A percentile compares a stretch with the other conserved stretches of the same genome.
phyloP scores from a whole-genome alignment of 129 eudicot species.

The Scalesia atractyloides region DNA sequence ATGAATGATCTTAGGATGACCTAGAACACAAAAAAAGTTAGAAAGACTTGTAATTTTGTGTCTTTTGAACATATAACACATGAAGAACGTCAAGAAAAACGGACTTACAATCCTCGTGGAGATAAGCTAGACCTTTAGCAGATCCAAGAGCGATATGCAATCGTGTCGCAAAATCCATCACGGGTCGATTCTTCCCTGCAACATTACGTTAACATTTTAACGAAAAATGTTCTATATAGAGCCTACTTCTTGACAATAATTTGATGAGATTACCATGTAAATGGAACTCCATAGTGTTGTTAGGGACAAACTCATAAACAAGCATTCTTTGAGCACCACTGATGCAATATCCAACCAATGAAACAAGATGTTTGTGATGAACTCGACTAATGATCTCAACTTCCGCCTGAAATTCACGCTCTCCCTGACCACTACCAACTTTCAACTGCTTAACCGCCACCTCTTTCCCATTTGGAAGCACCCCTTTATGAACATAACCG shows the following conservation, averaged over 20 bases:
- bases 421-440: constrained; percentile 58
- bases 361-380: constrained; percentile 63
- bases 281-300: constrained; percentile 59
- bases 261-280: constrained; percentile 44
- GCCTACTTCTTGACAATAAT: neutral
- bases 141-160: constrained; percentile 87
- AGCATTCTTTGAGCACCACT: constrained; percentile 59
- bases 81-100: neutral
- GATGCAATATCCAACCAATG: constrained; percentile 60
- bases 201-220: neutral
- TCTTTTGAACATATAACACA: neutral
- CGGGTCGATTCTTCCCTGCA: constrained; percentile 81
- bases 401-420: constrained; percentile 62
- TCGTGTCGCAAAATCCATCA: constrained; percentile 76
- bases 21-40: constrained; percentile 38
- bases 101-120: constrained; percentile 91
- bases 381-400: constrained; percentile 62
- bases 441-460: constrained; percentile 54
- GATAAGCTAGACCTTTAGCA: constrained; percentile 91
- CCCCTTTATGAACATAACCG: constrained; percentile 63
- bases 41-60: neutral
- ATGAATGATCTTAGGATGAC: constrained; percentile 94
- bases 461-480: constrained; percentile 50
- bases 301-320: constrained; percentile 64
- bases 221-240: neutral